Evolutionary conservation across 1,284 basidiomycete genomes (phyloP), one percentile per base, ranked within the genome.

Genomic region (Cryptococcus amylolentus): DNA sequence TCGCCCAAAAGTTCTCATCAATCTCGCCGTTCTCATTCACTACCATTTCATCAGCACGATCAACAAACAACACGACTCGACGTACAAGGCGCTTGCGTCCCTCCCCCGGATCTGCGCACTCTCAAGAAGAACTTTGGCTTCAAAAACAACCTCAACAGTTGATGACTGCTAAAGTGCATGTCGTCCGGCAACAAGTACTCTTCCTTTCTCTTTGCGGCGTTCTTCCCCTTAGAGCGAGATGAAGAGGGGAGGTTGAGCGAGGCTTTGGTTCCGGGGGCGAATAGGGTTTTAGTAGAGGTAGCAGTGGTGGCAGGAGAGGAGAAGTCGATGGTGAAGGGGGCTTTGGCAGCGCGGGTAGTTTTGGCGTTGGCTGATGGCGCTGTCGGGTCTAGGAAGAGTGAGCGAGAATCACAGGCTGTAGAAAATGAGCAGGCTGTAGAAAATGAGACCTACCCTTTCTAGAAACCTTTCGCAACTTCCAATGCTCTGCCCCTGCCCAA

Each of bases 401-500:
- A 23, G 23, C 23, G 23, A 23, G 23, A 23, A 23, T 23, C 23
- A 50, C 28, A 13, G 31, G 49, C 10, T 23, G 13, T 50, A 23
- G 20, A 13, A 28, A 8, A 39, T 9, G 16, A 38, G 13, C 28
- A 13, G 31, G 49, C 10, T 23, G 13, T 50, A 23, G 20, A 13
- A 28, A 8, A 39, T 9, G 16, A 38, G 13, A 77, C 84, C 76
- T 63, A 92, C 90, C 82, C 79, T 84, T 84, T 54, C 86, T 82
- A 47, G 91, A 81, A 31, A 85, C 81, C 69, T 86, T 88, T 55
- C 87, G 80, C 66, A 98, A 77, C 75, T 96, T 98, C 95, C 95
- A 98, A 75, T 99, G 96, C 74, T 98, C 92, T 10, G 95, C 95
- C 5, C 96, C 95, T 4, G 96, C 95, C 95, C 95, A 98, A 67